Base-by-base conservation (phyloP, 2,329 filamentous ascomycete species). In the Corniculantispora saksenae region DNA sequence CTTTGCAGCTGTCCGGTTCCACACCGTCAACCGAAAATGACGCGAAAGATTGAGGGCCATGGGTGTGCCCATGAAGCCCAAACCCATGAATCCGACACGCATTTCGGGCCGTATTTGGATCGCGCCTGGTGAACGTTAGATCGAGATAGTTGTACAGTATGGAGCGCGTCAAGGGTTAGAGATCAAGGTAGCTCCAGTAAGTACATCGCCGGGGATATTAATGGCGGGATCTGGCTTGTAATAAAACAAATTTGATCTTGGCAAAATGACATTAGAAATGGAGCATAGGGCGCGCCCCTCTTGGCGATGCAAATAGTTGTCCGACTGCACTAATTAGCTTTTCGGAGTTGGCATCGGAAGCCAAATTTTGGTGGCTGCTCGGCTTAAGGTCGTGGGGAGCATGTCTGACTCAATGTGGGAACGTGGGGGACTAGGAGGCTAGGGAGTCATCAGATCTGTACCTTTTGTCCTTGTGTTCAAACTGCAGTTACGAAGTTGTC, bases 21-120 rank as follows among this genome's bases (percentile, higher is more conserved):
- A 76, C 12, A 76, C 74, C 0, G 69, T 72, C 4, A 74, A 35
- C 1, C 67, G 68, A 53, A 70, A 76, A 38, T 68, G 64, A 6
- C 69, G 69, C n/a, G 69, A 59, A 8, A 77, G 68, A 43, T 75
- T 74, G 45, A 75, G 64, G 43, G 75, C 74, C 75, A 77, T 77
- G 32, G 75, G 74, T 21, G 71, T 72, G 48, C 73, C 73, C 74
- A 76, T 76, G 19, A 69, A 68, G 23, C 75, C 74, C 2, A 76
- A 61, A 3, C 74, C 75, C 19, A 77, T 29, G 61, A 76, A 77
- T 6, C 75, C 74, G 25, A 76, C 62, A 38, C 63, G 67, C 67
- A 69, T 70, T 2, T 43, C 38, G 38, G 40, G 54, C 21, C 15
- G 3, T 10, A 73, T 45, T 9, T 38, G 38, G 21, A 8, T 29